These are phyloP conservation scores for Curvularia sp. DNA, from an alignment of 2,329 filamentous ascomycete species.

Conservation along the genomic window DNA sequence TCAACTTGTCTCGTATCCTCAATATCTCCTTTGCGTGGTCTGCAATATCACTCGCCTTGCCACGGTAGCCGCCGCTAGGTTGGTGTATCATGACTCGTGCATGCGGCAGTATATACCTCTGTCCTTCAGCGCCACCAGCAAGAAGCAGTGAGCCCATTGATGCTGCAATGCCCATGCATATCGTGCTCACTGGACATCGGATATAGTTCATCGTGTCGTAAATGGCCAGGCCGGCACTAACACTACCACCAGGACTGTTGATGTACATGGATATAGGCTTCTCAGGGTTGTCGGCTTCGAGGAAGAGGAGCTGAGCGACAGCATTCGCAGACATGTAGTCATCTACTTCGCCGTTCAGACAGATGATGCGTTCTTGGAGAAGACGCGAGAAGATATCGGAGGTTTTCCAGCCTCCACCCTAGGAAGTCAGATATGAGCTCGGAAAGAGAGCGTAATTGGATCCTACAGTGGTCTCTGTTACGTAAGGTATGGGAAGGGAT, in stretches of 20 bases:
- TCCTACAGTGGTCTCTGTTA: slow-evolving; percentile 59
- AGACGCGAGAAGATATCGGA: slow-evolving; percentile 59
- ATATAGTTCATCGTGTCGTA: slow-evolving; percentile 99
- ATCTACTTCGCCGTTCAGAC: slow-evolving; percentile 89
- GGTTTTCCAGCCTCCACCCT: slow-evolving; percentile 61
- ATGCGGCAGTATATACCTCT: slow-evolving; percentile 90
- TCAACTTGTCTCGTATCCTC: slow-evolving; percentile 81
- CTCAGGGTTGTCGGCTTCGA: slow-evolving; percentile 93
- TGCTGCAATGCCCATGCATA: slow-evolving; percentile 92
- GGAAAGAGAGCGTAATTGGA: neutral
- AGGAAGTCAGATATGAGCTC: slow-evolving; percentile 39
- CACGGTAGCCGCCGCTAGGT: slow-evolving; percentile 76
- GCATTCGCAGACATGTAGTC: slow-evolving; percentile 91
- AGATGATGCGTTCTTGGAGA: slow-evolving; percentile 85
- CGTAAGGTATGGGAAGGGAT: slow-evolving; percentile 58
- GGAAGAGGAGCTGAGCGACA: slow-evolving; percentile 94
- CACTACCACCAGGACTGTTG: slow-evolving; percentile 92
- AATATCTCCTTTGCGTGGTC: slow-evolving; percentile 98
- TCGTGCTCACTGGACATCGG: slow-evolving; percentile 87
- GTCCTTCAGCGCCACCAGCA: slow-evolving; percentile 82
- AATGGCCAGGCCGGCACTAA: slow-evolving; percentile 84
- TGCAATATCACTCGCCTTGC: slow-evolving; percentile 80
- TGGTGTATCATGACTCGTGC: slow-evolving; percentile 97
- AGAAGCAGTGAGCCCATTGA: slow-evolving; percentile 93
- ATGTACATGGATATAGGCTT: slow-evolving; percentile 98